These are phyloP conservation scores for Vinca major DNA, from an alignment of 305 asterid species.

Conservation along the genomic window DNA sequence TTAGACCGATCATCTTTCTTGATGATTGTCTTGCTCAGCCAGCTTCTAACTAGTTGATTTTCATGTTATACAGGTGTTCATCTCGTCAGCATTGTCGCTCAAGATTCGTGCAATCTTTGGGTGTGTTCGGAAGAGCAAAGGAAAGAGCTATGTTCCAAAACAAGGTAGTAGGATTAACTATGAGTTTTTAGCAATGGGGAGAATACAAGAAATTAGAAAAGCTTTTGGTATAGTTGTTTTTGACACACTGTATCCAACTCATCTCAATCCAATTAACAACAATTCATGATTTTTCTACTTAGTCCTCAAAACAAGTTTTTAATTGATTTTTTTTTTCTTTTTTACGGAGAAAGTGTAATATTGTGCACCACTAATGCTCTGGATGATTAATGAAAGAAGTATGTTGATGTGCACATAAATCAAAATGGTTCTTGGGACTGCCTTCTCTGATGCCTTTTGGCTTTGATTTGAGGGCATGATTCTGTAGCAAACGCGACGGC, in stretches of 20 bases:
- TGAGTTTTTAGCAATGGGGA: constrained; percentile 21
- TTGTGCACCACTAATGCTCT: too few relatives aligned
- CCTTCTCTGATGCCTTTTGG: too few relatives aligned
- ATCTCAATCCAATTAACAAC: constrained; percentile 8
- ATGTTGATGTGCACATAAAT: too few relatives aligned
- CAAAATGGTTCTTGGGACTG: too few relatives aligned
- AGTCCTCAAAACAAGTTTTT: too few relatives aligned
- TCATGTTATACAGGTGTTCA: constrained; percentile 20
- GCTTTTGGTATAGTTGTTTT: constrained; percentile 23
- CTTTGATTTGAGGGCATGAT: too few relatives aligned
- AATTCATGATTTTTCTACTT: neutral
- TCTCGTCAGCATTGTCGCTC: constrained; percentile 14
- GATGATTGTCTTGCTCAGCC: neutral
- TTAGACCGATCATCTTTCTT: neutral
- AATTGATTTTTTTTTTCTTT: too few relatives aligned
- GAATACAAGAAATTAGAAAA: constrained; percentile 19
- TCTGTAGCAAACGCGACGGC: too few relatives aligned
- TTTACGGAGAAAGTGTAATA: too few relatives aligned
- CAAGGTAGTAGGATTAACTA: constrained; percentile 19
- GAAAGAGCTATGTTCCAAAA: constrained; percentile 11
- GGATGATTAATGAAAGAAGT: too few relatives aligned
- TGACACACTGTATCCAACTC: constrained; percentile 21
- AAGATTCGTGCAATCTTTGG: constrained; percentile 18
- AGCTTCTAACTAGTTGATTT: neutral
- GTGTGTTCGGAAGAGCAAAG: constrained; percentile 19